phyloP scores from a whole-genome alignment of 257 asterid genomes.

The Echium plantagineum region DNA sequence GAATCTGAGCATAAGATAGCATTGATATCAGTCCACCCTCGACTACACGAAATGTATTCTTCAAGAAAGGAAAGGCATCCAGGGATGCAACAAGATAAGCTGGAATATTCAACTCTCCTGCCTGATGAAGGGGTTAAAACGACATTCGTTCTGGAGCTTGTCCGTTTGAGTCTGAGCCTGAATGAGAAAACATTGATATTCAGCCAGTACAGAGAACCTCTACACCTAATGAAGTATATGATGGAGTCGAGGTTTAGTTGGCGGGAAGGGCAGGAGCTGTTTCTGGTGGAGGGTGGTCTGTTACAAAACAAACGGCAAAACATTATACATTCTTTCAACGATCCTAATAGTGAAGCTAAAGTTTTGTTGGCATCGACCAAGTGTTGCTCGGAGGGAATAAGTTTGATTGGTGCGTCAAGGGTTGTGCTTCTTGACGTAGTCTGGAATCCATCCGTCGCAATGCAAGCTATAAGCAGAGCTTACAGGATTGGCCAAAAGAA shows the following conservation, averaged over 20 bases:
- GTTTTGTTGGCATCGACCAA: conserved; percentile 43
- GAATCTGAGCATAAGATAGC: conserved; percentile 29
- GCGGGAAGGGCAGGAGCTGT: conserved; percentile 33
- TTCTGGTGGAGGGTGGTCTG: conserved; percentile 41
- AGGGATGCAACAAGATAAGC: conserved; percentile 13
- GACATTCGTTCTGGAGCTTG: too few species aligned
- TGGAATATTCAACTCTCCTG: conserved; percentile 21
- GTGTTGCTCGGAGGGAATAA: conserved; percentile 60
- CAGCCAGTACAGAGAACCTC: conserved; percentile 34
- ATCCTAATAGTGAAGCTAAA: conserved; percentile 29
- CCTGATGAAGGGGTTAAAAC: conserved; percentile 37
- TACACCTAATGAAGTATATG: conserved; percentile 25
- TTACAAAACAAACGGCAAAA: conserved; percentile 31
- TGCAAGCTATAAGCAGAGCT: conserved; percentile 52
- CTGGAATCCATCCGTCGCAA: conserved; percentile 54
- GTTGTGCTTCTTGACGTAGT: conserved; percentile 44
- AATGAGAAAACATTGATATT: conserved; percentile 41
- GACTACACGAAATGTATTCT: conserved; percentile 14
- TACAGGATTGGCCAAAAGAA: conserved; percentile 47
- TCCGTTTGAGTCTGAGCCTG: conserved; percentile 23
- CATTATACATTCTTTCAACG: conserved; percentile 32
- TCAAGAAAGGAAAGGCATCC: conserved; percentile 9
- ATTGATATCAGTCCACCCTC: conserved; percentile 38
- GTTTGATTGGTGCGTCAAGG: conserved; percentile 44
- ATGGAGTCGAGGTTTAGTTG: conserved; percentile 23